A percentile compares a stretch with the other conserved stretches of the same genome.
Conservation (phyloP, 192 early-diverging fungal genomes). For the Borealophlyctis nickersoniae region DNA sequence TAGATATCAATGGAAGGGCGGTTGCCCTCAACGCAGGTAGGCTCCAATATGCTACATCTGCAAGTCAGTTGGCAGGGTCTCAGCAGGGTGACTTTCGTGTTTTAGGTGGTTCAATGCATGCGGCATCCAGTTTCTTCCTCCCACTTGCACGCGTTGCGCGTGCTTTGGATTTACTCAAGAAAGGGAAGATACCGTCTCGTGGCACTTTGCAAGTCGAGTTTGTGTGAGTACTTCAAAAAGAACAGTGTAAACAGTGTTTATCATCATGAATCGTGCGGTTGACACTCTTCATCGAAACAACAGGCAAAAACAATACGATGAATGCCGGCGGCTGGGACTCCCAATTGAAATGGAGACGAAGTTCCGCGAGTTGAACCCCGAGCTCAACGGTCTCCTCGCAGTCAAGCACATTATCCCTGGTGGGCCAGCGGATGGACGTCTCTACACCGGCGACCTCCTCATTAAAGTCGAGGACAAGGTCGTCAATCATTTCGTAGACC, state of each 20-base stretch:
- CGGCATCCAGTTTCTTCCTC: conserved; percentile 76
- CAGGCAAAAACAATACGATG: conserved; percentile 34
- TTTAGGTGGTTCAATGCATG: conserved; percentile 46
- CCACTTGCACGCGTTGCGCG: conserved; percentile 53
- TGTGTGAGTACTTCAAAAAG: conserved; percentile 13
- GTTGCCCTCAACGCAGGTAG: conserved; percentile 67
- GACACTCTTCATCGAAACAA: too few relatives aligned
- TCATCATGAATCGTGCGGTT: background rate
- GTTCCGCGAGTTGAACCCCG: conserved; percentile 52
- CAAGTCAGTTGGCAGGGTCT: too few relatives aligned
- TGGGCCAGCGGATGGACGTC: conserved; percentile 55
- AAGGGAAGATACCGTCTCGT: conserved; percentile 21
- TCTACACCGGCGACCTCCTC: conserved; percentile 47
- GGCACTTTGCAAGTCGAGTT: conserved; percentile 29
- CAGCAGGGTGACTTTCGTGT: background rate
- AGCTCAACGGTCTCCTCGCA: conserved; percentile 70
- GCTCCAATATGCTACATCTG: background rate
- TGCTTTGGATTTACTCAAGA: conserved; percentile 23
- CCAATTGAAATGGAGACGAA: conserved; percentile 56
- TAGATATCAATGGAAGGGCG: conserved; percentile 74
- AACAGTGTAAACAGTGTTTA: conserved; percentile 12
- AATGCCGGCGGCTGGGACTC: conserved; percentile 60
- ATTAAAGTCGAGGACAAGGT: conserved; percentile 46
- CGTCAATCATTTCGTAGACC: conserved; percentile 68
- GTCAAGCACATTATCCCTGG: conserved; percentile 54